phyloP scores from a whole-genome alignment of 73 alveolate genomes.

The Stentor roeselii region DNA sequence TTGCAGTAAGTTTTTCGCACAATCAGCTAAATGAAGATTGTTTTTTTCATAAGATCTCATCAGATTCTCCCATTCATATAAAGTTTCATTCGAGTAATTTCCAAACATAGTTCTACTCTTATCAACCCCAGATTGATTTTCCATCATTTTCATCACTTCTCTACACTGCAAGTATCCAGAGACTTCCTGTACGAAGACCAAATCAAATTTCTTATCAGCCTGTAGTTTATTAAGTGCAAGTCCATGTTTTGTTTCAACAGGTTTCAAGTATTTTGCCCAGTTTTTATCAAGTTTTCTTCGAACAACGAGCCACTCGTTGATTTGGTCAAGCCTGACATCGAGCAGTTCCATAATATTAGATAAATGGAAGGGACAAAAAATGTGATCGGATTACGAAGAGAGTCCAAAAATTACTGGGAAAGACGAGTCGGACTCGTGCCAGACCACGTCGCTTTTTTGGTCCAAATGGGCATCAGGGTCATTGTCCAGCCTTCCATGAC shows the following conservation, averaged over 20 bases:
- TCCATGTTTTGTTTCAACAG: neutral
- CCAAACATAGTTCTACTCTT: neutral
- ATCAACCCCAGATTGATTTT: neutral
- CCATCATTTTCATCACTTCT: neutral
- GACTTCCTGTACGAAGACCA: neutral
- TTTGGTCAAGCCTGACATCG: neutral
- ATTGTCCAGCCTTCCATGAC: conserved; percentile 73
- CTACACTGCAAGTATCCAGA: neutral
- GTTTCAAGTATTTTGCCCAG: conserved; percentile 1
- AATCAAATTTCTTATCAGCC: neutral
- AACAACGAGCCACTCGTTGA: conserved; percentile 4
- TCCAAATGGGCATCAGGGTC: conserved; percentile 53
- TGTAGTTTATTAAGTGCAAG: neutral
- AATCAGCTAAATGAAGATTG: conserved; percentile 12
- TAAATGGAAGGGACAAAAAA: conserved; percentile 36
- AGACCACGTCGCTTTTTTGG: conserved; percentile 48
- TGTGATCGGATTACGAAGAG: conserved; percentile 69
- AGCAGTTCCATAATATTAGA: conserved; percentile 18
- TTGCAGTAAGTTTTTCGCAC: conserved; percentile 16
- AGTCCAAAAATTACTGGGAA: conserved; percentile 80
- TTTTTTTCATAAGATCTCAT: conserved; percentile 2
- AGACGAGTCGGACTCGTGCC: conserved; percentile 79
- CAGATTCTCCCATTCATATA: conserved; percentile 17
- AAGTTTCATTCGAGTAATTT: neutral
- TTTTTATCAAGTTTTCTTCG: conserved; percentile 17